Conservation (phyloP, 73 alveolate genomes). For the Uronychia setigera region DNA sequence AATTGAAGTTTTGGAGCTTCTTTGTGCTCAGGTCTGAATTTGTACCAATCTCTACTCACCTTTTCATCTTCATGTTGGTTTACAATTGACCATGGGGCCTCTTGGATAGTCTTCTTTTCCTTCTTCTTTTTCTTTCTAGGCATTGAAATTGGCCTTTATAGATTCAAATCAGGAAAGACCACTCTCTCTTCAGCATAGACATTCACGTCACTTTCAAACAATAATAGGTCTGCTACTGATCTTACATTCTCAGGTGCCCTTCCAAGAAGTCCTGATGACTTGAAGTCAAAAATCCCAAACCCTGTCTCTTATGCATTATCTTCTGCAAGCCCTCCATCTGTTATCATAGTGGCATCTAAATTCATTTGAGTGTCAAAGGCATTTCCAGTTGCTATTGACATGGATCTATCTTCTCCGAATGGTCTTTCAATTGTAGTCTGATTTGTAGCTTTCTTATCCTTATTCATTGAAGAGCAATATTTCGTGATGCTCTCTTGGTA, state of each 20-base stretch:
- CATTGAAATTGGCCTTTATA: slow-evolving; percentile 7
- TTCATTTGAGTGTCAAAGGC: not conserved
- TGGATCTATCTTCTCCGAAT: not conserved
- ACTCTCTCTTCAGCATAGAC: slow-evolving; percentile 47
- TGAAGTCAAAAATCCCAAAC: not conserved
- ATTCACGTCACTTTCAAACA: slow-evolving; percentile 41
- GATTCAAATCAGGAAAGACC: slow-evolving; percentile 45
- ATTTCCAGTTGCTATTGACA: not conserved
- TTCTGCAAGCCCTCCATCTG: not conserved
- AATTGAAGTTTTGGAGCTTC: not conserved
- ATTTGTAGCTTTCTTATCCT: not conserved
- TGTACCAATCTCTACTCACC: not conserved
- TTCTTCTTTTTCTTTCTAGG: not conserved
- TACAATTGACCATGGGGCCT: not conserved
- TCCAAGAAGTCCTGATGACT: slow-evolving; percentile 37
- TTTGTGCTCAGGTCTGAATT: not conserved
- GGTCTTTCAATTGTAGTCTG: not conserved
- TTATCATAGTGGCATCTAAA: not conserved
- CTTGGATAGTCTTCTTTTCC: not conserved
- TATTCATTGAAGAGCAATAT: not conserved
- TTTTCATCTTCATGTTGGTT: not conserved
- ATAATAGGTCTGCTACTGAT: slow-evolving; percentile 42
- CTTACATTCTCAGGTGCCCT: slow-evolving; percentile 49
- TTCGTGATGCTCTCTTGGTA: not conserved
- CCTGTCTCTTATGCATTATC: not conserved